These are phyloP conservation scores for Clitoria ternatea DNA, from an alignment of 306 rosid genomes.

Conservation along the genomic window DNA sequence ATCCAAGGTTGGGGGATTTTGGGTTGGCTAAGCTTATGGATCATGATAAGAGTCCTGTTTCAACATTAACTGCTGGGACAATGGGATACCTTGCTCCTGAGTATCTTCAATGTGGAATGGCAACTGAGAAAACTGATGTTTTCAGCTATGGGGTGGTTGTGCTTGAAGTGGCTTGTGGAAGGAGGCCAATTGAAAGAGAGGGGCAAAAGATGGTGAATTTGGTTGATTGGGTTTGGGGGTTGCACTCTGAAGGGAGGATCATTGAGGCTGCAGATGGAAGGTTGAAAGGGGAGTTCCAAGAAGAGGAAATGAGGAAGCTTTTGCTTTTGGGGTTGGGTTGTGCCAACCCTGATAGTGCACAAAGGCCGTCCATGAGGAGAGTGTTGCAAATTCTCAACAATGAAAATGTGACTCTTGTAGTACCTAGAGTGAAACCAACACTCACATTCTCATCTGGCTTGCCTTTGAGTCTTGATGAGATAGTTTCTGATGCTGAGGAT, in stretches of 20 bases:
- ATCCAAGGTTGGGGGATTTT: constrained; percentile 62
- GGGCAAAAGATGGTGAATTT: constrained; percentile 32
- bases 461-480: constrained; percentile 37
- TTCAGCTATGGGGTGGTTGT: constrained; percentile 77
- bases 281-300: constrained; percentile 28
- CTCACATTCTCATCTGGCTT: constrained; percentile 27
- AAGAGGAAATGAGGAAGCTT: constrained; percentile 24
- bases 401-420: constrained; percentile 11
- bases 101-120: constrained; percentile 77
- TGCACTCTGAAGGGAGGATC: constrained; percentile 31
- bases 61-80: constrained; percentile 71
- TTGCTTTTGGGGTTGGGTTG: constrained; percentile 33
- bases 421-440: constrained; percentile 32
- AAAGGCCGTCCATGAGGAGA: constrained; percentile 35
- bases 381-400: constrained; percentile 29
- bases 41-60: constrained; percentile 80
- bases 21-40: constrained; percentile 84
- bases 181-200: constrained; percentile 37
- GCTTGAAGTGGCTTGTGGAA: constrained; percentile 40
- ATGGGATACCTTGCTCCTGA: constrained; percentile 91
- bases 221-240: constrained; percentile 38
- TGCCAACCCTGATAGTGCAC: constrained; percentile 28
- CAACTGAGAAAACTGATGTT: constrained; percentile 68
- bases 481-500: constrained; percentile 58
- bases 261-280: constrained; percentile 29